Percentiles rank a stretch among this genome's conserved stretches.
These are phyloP conservation scores for Excoecaria cochinchinensis DNA, from an alignment of 345 rosid genomes.

Conservation along the genomic window DNA sequence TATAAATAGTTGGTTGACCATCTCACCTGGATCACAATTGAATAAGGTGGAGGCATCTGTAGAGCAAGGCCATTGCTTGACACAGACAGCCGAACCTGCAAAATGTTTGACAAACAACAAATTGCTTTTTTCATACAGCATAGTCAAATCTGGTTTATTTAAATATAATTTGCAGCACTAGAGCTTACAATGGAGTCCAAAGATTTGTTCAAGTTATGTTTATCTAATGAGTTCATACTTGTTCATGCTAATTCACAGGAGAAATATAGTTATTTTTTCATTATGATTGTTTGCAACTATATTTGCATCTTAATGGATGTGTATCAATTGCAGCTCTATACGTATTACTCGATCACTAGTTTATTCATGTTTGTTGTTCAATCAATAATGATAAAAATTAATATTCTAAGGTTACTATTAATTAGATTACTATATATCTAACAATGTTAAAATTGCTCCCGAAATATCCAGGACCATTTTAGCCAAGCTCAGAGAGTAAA, in stretches of 20 bases:
- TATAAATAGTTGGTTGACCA: neutral
- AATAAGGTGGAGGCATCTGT: constrained; percentile 94
- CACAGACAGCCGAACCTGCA: constrained; percentile 69
- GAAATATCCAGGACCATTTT: neutral
- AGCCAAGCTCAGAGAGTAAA: neutral
- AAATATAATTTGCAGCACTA: neutral
- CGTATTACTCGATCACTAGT: neutral
- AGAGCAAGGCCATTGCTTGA: constrained; percentile 48
- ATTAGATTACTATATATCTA: neutral
- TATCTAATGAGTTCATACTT: neutral
- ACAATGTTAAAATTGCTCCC: neutral
- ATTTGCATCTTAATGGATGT: neutral
- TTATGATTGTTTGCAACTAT: neutral
- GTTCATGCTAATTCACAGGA: neutral
- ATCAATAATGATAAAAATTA: too few species aligned
- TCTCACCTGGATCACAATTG: constrained; percentile 84
- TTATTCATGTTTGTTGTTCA: neutral
- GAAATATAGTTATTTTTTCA: neutral
- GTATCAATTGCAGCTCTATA: neutral
- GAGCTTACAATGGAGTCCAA: neutral
- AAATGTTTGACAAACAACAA: neutral
- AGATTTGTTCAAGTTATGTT: neutral
- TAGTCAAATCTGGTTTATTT: too few species aligned
- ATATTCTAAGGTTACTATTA: neutral
- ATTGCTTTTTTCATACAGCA: neutral